Evolutionary conservation across 23 red algal genomes (phyloP), one percentile per base, ranked within the genome.

Genomic region (Agarophyton chilense): DNA sequence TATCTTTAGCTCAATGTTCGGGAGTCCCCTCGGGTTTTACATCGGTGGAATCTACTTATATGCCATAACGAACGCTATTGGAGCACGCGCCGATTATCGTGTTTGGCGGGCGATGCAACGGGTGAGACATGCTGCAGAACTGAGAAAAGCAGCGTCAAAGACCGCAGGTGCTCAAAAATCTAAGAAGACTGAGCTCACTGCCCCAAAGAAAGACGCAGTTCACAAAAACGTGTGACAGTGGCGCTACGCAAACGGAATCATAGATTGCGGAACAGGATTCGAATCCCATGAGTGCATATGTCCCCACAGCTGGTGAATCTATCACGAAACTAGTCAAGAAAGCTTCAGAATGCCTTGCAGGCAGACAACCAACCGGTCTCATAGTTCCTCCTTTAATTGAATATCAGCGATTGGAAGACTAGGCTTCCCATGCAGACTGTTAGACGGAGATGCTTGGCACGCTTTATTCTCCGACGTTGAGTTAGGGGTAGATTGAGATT

Each of bases 41-140:
- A 41, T 80, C 33, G 77, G 40, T 17, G 51, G 51, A 16, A 3
- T 80, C 35, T 80, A 55, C 17, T 40, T 61, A 50, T 80, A 58
- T 35, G 16, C 49, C 35, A 55, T 52, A 21, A 80, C 77, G 2
- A 87, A 68, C 67, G 62, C 66, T 32, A 36, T 75, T n/a, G 82
- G 82, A 19, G 82, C 82, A 19, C 82, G 82, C 28, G 82, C 82
- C 18, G 82, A 87, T 31, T 25, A 50, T 21, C 82, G 82, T 26
- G 82, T 75, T 18, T 68, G 62, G 61, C n/a, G 67, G 1, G 82
- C 82, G 4, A 87, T 87, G 82, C 82, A 87, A 40, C 82, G 82
- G 14, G 82, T 61, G 0, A 64, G 22, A 18, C 53, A 4, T 54
- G 80, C 80, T 1, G 61, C 57, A 25, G 52, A 84, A 49, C 22